Conservation (phyloP, 371 early-diverging fungal genomes). For the Saksenaea vasiformis region DNA sequence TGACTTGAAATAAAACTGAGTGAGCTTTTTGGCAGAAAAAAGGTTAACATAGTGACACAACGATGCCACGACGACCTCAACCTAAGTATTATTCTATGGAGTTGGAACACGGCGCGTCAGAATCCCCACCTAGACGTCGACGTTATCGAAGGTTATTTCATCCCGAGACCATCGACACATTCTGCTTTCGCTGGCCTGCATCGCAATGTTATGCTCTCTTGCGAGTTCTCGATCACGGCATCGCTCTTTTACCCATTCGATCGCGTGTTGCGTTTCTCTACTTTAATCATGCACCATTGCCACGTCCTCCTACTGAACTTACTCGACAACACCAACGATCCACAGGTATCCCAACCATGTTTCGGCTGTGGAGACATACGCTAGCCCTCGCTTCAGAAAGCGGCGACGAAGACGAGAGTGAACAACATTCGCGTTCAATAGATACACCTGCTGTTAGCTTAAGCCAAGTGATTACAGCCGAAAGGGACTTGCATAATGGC, state of each 20-base stretch:
- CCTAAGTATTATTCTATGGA: no score
- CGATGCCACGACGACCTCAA: not conserved
- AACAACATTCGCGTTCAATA: not conserved
- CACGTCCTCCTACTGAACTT: constrained; percentile 1
- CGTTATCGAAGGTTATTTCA: not conserved
- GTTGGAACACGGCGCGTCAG: no score
- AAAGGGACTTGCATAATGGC: not conserved
- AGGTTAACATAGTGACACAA: no score
- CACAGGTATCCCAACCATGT: constrained; percentile 19
- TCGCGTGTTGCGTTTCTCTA: constrained; percentile 33
- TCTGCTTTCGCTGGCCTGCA: constrained; percentile 40
- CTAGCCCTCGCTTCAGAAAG: constrained; percentile 4
- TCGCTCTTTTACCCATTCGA: constrained; percentile 31
- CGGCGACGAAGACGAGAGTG: not conserved
- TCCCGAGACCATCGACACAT: constrained; percentile 22
- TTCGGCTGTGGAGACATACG: constrained; percentile 19
- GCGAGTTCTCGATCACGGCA: constrained; percentile 23
- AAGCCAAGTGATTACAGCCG: not conserved
- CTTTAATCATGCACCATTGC: constrained; percentile 27
- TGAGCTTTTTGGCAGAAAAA: no score
- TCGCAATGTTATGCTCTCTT: constrained; percentile 32
- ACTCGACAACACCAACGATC: not conserved
- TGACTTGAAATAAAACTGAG: no score
- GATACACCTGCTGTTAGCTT: not conserved
- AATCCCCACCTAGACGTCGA: no score